Evolutionary conservation across 2,329 filamentous ascomycete genomes (phyloP).

Genomic region (Fusarium sp.): DNA sequence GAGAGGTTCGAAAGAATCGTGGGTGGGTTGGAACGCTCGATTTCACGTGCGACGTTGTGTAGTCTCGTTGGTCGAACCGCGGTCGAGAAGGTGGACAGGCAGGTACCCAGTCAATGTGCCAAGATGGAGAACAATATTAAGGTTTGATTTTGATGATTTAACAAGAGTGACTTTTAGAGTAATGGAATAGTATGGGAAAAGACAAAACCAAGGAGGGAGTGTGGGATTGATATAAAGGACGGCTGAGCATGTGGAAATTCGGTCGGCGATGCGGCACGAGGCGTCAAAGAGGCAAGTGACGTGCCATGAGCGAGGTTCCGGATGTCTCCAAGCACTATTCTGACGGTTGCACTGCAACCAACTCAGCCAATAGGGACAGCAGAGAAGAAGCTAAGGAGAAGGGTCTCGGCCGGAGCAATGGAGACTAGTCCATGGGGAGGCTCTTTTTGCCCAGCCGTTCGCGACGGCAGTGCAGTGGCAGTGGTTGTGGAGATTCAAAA

Average conservation of each 20-base stretch:
- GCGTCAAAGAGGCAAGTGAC: slow-evolving; percentile 44
- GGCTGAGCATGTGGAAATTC: slow-evolving; percentile 15
- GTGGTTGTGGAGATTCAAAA: slow-evolving; percentile 18
- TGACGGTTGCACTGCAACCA: slow-evolving; percentile 5
- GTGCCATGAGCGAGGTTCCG: slow-evolving; percentile 29
- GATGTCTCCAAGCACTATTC: slow-evolving; percentile 13
- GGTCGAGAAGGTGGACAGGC: slow-evolving; percentile 19
- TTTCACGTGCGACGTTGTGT: slow-evolving; percentile 38
- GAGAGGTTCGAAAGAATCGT: slow-evolving; percentile 12
- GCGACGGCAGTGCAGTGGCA: slow-evolving; percentile 8
- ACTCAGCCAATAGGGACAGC: slow-evolving; percentile 24
- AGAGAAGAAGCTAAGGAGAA: slow-evolving; percentile 19
- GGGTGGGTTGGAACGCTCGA: slow-evolving; percentile 3
- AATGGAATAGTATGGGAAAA: slow-evolving; percentile 9
- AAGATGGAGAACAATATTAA: slow-evolving; percentile 18
- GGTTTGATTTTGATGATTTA: slow-evolving; percentile 5
- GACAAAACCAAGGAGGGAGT: slow-evolving; percentile 9
- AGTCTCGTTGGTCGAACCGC: slow-evolving; percentile 28
- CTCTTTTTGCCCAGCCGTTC: slow-evolving; percentile 13
- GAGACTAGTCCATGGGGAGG: slow-evolving; percentile 38
- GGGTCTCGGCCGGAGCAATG: slow-evolving; percentile 45
- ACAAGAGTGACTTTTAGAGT: background rate
- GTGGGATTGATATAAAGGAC: slow-evolving; percentile 13
- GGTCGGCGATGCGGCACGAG: slow-evolving; percentile 45
- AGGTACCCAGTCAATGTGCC: slow-evolving; percentile 25